Percentiles rank a stretch among this genome's conserved stretches.
Evolutionary conservation across 148 eudicot species (phyloP).

Genomic region (Rhododendron ferrugineum): DNA sequence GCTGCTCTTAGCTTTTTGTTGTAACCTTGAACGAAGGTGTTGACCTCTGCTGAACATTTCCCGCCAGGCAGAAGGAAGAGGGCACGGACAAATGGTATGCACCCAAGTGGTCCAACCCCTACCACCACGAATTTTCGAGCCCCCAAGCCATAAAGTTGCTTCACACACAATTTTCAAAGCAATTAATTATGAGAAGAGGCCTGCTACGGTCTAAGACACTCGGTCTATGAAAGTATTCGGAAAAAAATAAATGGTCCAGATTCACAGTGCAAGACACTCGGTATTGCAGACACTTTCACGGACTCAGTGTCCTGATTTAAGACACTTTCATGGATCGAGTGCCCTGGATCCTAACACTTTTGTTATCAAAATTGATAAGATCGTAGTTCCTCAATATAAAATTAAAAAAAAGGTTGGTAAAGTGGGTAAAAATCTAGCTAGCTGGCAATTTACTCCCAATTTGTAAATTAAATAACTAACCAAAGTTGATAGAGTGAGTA

Average conservation of each 20-base stretch:
- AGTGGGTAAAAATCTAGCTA: too few relatives aligned
- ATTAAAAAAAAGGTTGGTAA: background rate
- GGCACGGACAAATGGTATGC: conserved; percentile 60
- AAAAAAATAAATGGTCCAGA: too few relatives aligned
- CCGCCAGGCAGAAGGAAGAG: conserved; percentile 25
- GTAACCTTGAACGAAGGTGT: conserved; percentile 38
- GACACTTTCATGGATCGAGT: too few relatives aligned
- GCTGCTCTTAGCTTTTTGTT: conserved; percentile 32
- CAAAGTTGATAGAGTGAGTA: background rate
- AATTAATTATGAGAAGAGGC: background rate
- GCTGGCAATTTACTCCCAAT: too few relatives aligned
- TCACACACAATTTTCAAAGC: background rate
- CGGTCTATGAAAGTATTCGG: too few relatives aligned
- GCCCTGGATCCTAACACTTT: too few relatives aligned
- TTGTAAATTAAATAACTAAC: too few relatives aligned
- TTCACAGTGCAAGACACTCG: too few relatives aligned
- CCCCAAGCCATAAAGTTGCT: conserved; percentile 47
- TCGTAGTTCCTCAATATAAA: too few relatives aligned
- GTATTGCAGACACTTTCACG: too few relatives aligned
- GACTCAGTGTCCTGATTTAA: too few relatives aligned
- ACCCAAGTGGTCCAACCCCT: conserved; percentile 60
- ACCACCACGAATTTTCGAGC: conserved; percentile 52
- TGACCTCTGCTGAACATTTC: conserved; percentile 38
- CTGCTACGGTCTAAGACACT: too few relatives aligned
- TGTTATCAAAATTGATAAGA: background rate